phyloP scores from a whole-genome alignment of 805 yeast species.

The Ogataea naganishii region DNA sequence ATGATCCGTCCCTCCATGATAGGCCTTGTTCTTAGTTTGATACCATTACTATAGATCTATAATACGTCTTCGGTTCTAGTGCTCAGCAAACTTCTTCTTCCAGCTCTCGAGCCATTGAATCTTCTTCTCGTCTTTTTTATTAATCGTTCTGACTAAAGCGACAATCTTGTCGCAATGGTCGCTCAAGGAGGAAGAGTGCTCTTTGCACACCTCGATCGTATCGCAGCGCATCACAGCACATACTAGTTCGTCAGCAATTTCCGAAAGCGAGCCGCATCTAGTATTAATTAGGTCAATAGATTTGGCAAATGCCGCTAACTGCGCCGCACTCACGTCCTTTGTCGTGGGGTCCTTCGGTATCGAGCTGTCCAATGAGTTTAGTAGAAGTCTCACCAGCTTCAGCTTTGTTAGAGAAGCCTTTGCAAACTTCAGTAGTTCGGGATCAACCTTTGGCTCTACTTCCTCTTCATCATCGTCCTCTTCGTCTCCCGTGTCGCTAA shows the following conservation, averaged over 20 bases:
- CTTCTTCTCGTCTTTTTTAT: conserved; percentile 41
- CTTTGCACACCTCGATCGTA: too few relatives aligned
- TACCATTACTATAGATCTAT: too few relatives aligned
- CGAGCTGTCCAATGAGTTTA: conserved; percentile 52
- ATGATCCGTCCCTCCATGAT: too few relatives aligned
- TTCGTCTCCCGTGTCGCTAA: too few relatives aligned
- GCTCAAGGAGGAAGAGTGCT: too few relatives aligned
- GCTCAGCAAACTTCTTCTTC: conserved; percentile 33
- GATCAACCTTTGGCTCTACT: conserved; percentile 9
- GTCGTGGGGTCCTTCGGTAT: conserved; percentile 30
- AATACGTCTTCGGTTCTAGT: too few relatives aligned
- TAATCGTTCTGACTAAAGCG: conserved; percentile 34
- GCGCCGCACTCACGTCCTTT: conserved; percentile 1
- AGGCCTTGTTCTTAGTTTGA: too few relatives aligned
- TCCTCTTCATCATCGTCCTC: conserved; percentile 19
- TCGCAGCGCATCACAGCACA: conserved; percentile 51
- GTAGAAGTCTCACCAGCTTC: conserved; percentile 46
- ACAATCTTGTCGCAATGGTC: conserved; percentile 22
- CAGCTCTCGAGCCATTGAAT: conserved; percentile 52
- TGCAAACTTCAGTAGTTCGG: conserved; percentile 28
- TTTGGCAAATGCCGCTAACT: conserved; percentile 22
- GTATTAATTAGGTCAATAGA: conserved; percentile 38
- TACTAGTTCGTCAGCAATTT: conserved; percentile 47
- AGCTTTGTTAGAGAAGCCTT: conserved; percentile 43
- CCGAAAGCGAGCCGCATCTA: conserved; percentile 34